Conservation (phyloP, 305 asterid genomes). For the Ajuga reptans region DNA sequence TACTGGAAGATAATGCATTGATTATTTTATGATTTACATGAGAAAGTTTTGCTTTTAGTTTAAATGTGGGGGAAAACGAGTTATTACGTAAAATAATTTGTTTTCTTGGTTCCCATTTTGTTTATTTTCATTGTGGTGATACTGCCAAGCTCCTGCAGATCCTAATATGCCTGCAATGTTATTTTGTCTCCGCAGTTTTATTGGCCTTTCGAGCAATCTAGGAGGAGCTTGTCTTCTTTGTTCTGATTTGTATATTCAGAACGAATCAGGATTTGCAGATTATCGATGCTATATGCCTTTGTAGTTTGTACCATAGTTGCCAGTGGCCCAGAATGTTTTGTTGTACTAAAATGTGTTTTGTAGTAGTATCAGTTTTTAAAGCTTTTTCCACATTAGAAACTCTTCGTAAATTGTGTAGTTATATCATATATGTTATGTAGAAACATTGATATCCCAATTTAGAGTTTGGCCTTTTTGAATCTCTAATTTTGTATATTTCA, state of each 20-base stretch:
- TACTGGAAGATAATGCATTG: background rate
- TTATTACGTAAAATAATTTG: background rate
- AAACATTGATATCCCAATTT: too few species aligned
- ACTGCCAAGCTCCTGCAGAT: background rate
- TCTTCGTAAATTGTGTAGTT: background rate
- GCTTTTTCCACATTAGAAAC: constrained; percentile 11
- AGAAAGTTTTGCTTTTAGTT: background rate
- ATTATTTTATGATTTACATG: background rate
- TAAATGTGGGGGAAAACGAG: too few species aligned
- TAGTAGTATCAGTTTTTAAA: constrained; percentile 16
- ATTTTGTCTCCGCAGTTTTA: constrained; percentile 46
- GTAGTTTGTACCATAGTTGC: constrained; percentile 5
- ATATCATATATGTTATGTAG: too few species aligned
- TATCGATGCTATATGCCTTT: constrained; percentile 18
- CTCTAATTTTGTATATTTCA: too few species aligned
- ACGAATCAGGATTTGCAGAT: constrained; percentile 3
- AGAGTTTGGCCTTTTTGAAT: too few species aligned
- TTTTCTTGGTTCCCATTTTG: background rate
- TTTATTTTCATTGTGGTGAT: constrained; percentile 6
- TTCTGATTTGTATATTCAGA: constrained; percentile 19
- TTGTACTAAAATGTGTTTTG: background rate
- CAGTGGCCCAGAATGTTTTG: background rate
- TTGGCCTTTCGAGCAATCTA: constrained; percentile 41
- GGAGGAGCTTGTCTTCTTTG: constrained; percentile 25
- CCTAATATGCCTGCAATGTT: constrained; percentile 2